A percentile compares a stretch with the other conserved stretches of the same genome.
These are phyloP conservation scores for Calophaca sinica DNA, from an alignment of 306 rosid genomes.

Conservation along the genomic window DNA sequence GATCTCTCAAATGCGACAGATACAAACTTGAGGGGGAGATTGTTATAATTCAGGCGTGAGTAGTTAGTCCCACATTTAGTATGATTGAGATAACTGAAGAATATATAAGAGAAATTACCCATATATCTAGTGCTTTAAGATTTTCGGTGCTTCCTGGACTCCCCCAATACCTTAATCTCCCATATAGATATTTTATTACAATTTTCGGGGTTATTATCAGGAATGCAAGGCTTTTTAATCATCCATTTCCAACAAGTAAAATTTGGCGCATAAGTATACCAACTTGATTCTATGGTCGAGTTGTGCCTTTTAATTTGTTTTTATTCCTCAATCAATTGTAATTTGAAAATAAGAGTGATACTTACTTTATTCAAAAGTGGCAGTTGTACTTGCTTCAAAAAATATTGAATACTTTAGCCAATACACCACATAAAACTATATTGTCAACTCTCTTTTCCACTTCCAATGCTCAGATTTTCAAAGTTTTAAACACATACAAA, in stretches of 20 bases:
- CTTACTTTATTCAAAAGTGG: neutral
- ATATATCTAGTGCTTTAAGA: no score
- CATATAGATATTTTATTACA: neutral
- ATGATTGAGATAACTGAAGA: no score
- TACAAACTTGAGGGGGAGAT: no score
- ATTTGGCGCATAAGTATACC: neutral
- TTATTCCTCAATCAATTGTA: neutral
- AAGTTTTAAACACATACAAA: neutral
- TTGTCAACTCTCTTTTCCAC: constrained; percentile 8
- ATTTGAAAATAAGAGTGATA: neutral
- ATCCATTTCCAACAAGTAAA: neutral
- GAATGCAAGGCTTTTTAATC: neutral
- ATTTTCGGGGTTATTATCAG: neutral
- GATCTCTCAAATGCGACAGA: no score
- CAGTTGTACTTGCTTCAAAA: constrained; percentile 1
- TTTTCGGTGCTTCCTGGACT: no score
- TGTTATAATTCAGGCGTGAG: no score
- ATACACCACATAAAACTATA: neutral
- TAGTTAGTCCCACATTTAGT: no score
- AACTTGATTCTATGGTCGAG: neutral
- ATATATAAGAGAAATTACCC: no score
- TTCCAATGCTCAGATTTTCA: constrained; percentile 3
- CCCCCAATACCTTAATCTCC: no score
- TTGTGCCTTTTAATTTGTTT: neutral
- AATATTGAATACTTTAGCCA: constrained; percentile 8